Evolutionary conservation across 2,329 filamentous ascomycete species (phyloP).

Genomic region (Chaetoscypha palmicola): DNA sequence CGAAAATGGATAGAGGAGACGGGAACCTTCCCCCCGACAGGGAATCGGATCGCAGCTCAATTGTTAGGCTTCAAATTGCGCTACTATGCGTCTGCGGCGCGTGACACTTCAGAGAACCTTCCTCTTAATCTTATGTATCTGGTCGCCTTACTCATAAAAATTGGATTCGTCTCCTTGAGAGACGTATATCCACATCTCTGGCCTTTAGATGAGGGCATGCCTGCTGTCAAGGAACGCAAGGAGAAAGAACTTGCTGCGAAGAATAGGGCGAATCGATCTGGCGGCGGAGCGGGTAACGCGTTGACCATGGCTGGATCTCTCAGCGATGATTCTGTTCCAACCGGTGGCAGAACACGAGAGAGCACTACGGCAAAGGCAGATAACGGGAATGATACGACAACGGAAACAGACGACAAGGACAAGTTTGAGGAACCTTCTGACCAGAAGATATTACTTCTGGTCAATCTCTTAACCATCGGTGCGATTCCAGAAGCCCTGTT

Average conservation of each 20-base stretch:
- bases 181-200: constrained; percentile 92
- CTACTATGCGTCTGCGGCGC: constrained; percentile 79
- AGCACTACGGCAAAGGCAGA: constrained; percentile 46
- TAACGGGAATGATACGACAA: constrained; percentile 39
- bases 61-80: constrained; percentile 94
- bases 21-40: constrained; percentile 71
- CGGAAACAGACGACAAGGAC: constrained; percentile 40
- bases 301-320: constrained; percentile 81
- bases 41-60: constrained; percentile 88
- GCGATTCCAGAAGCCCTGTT: constrained; percentile 90
- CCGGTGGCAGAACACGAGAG: constrained; percentile 39
- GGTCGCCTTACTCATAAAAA: constrained; percentile 87
- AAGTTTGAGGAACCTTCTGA: constrained; percentile 67
- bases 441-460: constrained; percentile 80
- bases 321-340: constrained; percentile 66
- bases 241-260: constrained; percentile 71
- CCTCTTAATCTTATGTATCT: constrained; percentile 92
- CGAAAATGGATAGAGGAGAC: constrained; percentile 74
- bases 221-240: constrained; percentile 60
- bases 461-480: constrained; percentile 81
- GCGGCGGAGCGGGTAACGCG: constrained; percentile 72
- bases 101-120: constrained; percentile 67
- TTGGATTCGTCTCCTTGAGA: constrained; percentile 87
- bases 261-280: constrained; percentile 63
- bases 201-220: constrained; percentile 78